Conservation (phyloP, 352 stramenopile species). For the Blastocystis sp. region DNA sequence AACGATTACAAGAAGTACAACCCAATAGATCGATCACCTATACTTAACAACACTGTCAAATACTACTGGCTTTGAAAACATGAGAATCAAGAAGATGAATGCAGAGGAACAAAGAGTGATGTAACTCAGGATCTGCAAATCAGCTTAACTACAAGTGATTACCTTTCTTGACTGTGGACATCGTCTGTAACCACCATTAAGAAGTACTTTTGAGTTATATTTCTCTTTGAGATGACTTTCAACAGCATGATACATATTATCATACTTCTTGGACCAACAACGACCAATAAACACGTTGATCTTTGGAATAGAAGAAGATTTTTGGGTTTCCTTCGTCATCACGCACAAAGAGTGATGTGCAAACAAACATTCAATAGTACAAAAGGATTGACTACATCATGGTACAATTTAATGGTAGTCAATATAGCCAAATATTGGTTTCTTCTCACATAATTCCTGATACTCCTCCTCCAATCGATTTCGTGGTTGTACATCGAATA, state of each 20-base stretch:
- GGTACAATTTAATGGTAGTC: neutral
- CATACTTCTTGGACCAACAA: slow-evolving; percentile 28
- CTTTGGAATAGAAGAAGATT: neutral
- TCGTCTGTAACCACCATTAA: neutral
- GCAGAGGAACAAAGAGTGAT: neutral
- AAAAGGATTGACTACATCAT: neutral
- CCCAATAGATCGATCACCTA: slow-evolving; percentile 10
- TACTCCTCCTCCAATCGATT: neutral
- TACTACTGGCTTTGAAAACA: slow-evolving; percentile 42
- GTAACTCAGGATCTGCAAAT: slow-evolving; percentile 10
- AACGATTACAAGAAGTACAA: neutral
- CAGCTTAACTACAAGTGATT: neutral
- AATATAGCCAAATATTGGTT: neutral
- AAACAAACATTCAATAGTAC: neutral
- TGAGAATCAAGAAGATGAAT: slow-evolving; percentile 32
- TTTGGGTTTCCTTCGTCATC: slow-evolving; percentile 2
- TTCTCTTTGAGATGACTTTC: neutral
- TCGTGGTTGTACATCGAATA: neutral
- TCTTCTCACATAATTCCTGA: neutral
- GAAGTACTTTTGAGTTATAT: slow-evolving; percentile 8
- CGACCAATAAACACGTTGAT: slow-evolving; percentile 13
- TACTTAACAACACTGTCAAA: neutral
- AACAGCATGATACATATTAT: neutral
- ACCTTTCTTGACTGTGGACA: neutral
- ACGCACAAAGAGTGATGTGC: neutral